Evolutionary conservation across 352 stramenopile species (phyloP), one percentile per base, ranked within the genome.

Genomic region (Blastocystis sp.): DNA sequence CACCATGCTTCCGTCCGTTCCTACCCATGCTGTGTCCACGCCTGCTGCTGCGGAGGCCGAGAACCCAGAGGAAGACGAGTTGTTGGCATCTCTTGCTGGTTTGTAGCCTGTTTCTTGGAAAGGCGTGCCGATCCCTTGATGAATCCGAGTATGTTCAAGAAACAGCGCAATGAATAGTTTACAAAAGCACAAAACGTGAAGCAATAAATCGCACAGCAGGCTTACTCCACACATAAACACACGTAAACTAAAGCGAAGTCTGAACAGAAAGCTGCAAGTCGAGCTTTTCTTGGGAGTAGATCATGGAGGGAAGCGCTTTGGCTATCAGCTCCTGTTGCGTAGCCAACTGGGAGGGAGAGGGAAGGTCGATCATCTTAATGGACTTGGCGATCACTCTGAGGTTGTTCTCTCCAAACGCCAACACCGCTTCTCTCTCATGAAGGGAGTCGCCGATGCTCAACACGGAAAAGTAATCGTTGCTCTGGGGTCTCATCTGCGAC

Each of bases 321-420:
- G 50, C 33, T 4, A 85, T 85, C 33, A 85, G 41, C 39, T 69
- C 19, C 45, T 85, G 74, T 50, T 85, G 51, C 0, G 50, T 85
- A n/a, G 55, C 24, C 35, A 85, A 55, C 33, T 85, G 74, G n/a
- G 50, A 33, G 45, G 74, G 74, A 61, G 90, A 88, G 10, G 91
- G 91, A 67, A 80, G 55, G 26, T 92, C 91, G 50, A 92, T 90
- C 50, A 92, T 80, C 63, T 92, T 92, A 41, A 92, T 90, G 24
- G 71, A 91, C 45, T 92, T 92, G 13, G 82, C 81, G 33, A 92
- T 39, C 1, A 81, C 39, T 12, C 37, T 65, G 29, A 35, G 41
- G 31, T 91, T 67, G 29, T 37, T 39, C 9, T 6, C 29, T 19
- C 63, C 88, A 62, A 90, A 81, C 1, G 41, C 37, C 70, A 85